Evolutionary conservation across 169 alveolate species (phyloP).

Genomic region (Theileria sp.): DNA sequence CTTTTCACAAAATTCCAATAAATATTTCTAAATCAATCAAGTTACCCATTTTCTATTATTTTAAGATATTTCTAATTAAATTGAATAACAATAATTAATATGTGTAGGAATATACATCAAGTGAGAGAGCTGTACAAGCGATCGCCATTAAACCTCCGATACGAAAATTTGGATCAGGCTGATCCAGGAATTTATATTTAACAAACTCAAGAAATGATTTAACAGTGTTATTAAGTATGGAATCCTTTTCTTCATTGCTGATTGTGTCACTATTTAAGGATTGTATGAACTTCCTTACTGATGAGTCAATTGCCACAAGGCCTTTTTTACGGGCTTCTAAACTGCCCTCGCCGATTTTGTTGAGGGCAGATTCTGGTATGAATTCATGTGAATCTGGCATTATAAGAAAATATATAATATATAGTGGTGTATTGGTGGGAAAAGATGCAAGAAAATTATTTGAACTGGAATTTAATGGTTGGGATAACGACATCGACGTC

Average conservation of each 20-base stretch:
- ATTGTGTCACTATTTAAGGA: not conserved
- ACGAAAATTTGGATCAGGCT: constrained; percentile 51
- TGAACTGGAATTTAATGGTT: constrained; percentile 80
- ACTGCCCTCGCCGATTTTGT: constrained; percentile 44
- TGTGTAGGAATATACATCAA: constrained; percentile 40
- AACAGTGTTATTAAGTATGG: constrained; percentile 25
- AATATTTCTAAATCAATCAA: constrained; percentile 25
- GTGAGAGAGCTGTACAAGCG: constrained; percentile 66
- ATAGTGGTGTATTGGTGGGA: not conserved
- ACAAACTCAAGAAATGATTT: constrained; percentile 42
- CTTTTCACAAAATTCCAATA: constrained; percentile 23
- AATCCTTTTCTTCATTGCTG: constrained; percentile 9
- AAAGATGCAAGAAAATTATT: constrained; percentile 21
- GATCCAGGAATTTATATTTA: constrained; percentile 42
- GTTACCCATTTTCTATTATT: not conserved
- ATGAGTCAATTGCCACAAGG: constrained; percentile 39
- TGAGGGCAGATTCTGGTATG: constrained; percentile 33
- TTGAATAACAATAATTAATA: not conserved
- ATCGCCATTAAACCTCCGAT: constrained; percentile 64
- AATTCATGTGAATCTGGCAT: constrained; percentile 50
- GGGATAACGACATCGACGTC: constrained; percentile 86
- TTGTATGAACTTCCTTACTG: constrained; percentile 35
- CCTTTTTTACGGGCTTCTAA: constrained; percentile 47
- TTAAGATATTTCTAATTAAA: not conserved
- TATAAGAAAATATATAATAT: not conserved